Base-by-base conservation (phyloP, 2,329 filamentous ascomycete species). In the Fusarium setosum region DNA sequence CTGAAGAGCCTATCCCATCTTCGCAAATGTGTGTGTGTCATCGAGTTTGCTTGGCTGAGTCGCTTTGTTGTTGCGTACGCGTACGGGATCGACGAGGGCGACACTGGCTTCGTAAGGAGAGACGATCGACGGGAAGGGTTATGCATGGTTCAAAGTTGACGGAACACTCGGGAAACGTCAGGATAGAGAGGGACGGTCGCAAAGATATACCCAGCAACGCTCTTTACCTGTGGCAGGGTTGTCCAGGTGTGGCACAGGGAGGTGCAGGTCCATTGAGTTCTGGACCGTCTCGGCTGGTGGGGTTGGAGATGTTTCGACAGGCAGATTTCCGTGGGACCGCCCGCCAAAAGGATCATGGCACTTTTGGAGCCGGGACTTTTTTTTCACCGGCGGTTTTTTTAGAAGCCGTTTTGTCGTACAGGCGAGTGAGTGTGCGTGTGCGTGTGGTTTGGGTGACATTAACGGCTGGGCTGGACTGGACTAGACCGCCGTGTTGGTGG, bases 201-300 rank as follows among this genome's bases (percentile, higher is more conserved):
- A 23, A 53, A 64, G 53, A 69, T 72, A 70, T 72, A 69, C 52
- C 40, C 37, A 35, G 50, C 38, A 38, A 32, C 13, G 54, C 52
- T 38, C 24, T 52, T 54, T 58, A 54, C 52, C 56, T 45, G 63
- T 63, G 55, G 42, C 57, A 51, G 56, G 66, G 57, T 58, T 65
- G 51, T 42, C 59, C 51, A 58, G 58, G 65, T 69, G 70, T 72
- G 70, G 70, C 70, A 71, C 70, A 67, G 59, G 56, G 60, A 72
- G 58, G 60, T 72, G 70, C 70, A 72, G 70, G 70, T 72, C 70
- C 56, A 72, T 72, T 54, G 63, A 72, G 70, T 72, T 72, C 70
- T 72, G 69, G 70, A 72, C 70, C 70, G 62, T 72, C 59, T 54
- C 56, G 54, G 51, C 56, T 65, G 59, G 68, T 70, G 68, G 68